Evolutionary conservation across 2,329 filamentous ascomycete genomes (phyloP), one percentile per base, ranked within the genome.

Genomic region (Fusarium luffae): DNA sequence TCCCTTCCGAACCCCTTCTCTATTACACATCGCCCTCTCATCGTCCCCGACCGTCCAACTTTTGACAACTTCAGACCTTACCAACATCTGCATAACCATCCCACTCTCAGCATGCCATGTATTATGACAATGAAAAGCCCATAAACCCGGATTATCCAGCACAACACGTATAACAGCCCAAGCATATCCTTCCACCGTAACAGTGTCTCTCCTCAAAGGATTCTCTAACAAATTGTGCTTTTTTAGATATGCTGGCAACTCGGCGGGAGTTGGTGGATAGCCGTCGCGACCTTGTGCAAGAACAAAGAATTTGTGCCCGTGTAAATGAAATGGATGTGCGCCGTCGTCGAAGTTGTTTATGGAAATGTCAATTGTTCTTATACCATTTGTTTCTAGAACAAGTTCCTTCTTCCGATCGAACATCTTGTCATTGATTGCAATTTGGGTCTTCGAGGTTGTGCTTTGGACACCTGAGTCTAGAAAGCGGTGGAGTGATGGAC

Each of bases 91-190:
- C 88, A 90, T 90, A 32, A 85, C 62, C 80, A 89, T 82, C 2
- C 87, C 87, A 2, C 86, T 84, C 68, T 88, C 86, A 0, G 82
- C 81, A 71, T 89, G 87, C 87, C 87, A 89, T 1, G 81, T 79
- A 61, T 88, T 84, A 68, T 89, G 87, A 68, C 87, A 89, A 73
- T 89, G 87, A 23, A 89, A 83, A 1, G 85, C 81, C 87, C 87
- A 89, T 3, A 86, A 69, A 1, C 87, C 87, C 0, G 86, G 83
- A 71, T 88, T 89, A 63, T 89, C 86, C 1, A 86, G 81, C 4
- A 86, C 79, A 16, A 89, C 82, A 57, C 87, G 79, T 14, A 89
- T 75, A n/a, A 86, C 71, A 4, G 83, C 79, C 86, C 85, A 89
- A 1, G 84, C 85, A 54, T 85, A 88, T 0, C 82, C 83, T 71